Percentiles rank a stretch among this genome's conserved stretches.
Conservation (phyloP, 2,329 filamentous ascomycete genomes). For the Neurospora sp. region DNA sequence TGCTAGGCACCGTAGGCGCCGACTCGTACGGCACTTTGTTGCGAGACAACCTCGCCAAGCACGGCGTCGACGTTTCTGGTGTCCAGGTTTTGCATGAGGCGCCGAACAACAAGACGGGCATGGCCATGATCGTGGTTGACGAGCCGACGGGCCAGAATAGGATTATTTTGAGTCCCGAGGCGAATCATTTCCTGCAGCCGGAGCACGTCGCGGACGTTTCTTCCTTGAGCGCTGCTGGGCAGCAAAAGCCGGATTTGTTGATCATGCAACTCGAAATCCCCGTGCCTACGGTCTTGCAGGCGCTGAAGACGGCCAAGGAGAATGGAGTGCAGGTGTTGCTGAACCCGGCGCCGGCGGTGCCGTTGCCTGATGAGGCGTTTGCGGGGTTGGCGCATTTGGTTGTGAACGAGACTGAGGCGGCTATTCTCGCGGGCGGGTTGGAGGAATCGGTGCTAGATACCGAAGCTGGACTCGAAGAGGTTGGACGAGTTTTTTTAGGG, state of each 20-base stretch:
- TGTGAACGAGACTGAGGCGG: slow-evolving; percentile 85
- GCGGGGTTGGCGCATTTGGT: slow-evolving; percentile 65
- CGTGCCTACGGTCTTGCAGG: slow-evolving; percentile 51
- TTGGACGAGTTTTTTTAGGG: slow-evolving; percentile 52
- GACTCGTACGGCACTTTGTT: slow-evolving; percentile 57
- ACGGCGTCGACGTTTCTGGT: slow-evolving; percentile 51
- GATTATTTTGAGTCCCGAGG: slow-evolving; percentile 64
- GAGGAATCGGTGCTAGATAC: slow-evolving; percentile 39
- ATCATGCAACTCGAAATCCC: slow-evolving; percentile 76
- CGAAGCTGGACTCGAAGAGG: slow-evolving; percentile 32
- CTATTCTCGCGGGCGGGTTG: slow-evolving; percentile 49
- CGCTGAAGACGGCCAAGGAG: slow-evolving; percentile 41
- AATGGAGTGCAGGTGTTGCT: slow-evolving; percentile 57
- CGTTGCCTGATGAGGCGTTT: slow-evolving; percentile 58
- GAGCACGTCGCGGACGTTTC: slow-evolving; percentile 24
- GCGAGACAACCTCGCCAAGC: slow-evolving; percentile 44
- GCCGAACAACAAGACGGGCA: slow-evolving; percentile 46
- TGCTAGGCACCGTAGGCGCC: slow-evolving; percentile 65
- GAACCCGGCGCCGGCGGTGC: slow-evolving; percentile 73
- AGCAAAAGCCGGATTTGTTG: slow-evolving; percentile 46
- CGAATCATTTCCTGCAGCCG: slow-evolving; percentile 46
- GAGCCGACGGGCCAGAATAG: slow-evolving; percentile 64
- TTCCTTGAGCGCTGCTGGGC: not conserved
- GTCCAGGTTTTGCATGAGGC: slow-evolving; percentile 30
- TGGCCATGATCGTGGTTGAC: slow-evolving; percentile 70